These are phyloP conservation scores for Aspergillus jensenii DNA, from an alignment of 2,329 filamentous ascomycete genomes.

Conservation along the genomic window DNA sequence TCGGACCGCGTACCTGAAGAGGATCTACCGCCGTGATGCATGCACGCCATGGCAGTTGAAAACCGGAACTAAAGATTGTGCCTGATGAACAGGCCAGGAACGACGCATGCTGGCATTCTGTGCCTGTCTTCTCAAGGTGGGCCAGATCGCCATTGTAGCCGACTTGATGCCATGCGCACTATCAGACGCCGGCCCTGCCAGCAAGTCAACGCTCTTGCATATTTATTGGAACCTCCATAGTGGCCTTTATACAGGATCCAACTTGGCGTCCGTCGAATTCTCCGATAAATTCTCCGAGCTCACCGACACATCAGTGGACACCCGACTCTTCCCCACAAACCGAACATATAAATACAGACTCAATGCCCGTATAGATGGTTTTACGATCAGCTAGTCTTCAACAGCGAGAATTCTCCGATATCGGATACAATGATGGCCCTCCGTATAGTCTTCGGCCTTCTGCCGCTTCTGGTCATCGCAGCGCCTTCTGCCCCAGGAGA, in stretches of 20 bases:
- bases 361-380: fast-evolving
- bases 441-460: background rate
- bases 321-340: background rate
- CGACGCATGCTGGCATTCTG: too few relatives aligned
- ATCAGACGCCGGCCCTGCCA: background rate
- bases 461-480: background rate
- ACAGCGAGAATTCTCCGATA: background rate
- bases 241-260: too few relatives aligned
- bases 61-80: too few relatives aligned
- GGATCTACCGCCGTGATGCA: too few relatives aligned
- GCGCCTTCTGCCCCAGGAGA: background rate
- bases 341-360: background rate
- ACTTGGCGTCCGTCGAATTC: background rate
- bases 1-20: too few relatives aligned
- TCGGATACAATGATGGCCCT: background rate
- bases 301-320: background rate
- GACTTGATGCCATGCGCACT: background rate
- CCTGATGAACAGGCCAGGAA: too few relatives aligned
- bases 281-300: background rate
- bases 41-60: too few relatives aligned
- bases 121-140: too few relatives aligned
- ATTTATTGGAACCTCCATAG: too few relatives aligned
- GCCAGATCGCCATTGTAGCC: background rate
- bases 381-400: too few relatives aligned
- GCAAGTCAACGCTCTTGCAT: background rate